A percentile compares a stretch with the other conserved stretches of the same genome.
Evolutionary conservation across 352 stramenopile species (phyloP).

Genomic region (Globisporangium yorkense): DNA sequence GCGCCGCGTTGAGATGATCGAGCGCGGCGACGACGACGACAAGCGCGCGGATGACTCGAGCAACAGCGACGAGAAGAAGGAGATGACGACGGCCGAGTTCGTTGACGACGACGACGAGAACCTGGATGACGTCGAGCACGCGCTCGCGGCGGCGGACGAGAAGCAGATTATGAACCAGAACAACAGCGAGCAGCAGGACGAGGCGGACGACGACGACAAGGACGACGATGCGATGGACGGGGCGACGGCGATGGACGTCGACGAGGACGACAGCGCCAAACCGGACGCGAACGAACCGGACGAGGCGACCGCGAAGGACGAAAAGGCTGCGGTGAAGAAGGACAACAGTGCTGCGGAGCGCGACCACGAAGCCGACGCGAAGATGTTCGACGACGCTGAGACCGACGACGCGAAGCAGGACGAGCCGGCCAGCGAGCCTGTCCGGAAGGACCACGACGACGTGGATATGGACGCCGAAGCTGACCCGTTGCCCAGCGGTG

Average conservation of each 20-base stretch:
- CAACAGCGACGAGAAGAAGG: slow-evolving; percentile 24
- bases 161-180: slow-evolving; percentile 62
- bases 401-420: slow-evolving; percentile 17
- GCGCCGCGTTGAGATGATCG: slow-evolving; percentile 89
- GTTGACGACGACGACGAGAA: slow-evolving; percentile 58
- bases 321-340: slow-evolving; percentile 24
- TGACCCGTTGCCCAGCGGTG: slow-evolving; percentile 19
- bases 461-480: slow-evolving; percentile 30
- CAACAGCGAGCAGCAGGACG: slow-evolving; percentile 39
- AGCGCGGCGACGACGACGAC: slow-evolving; percentile 37
- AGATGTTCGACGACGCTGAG: slow-evolving; percentile 16
- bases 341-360: slow-evolving; percentile 18
- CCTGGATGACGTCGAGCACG: slow-evolving; percentile 59
- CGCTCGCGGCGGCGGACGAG: slow-evolving; percentile 59
- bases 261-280: slow-evolving; percentile 41
- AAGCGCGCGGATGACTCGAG: slow-evolving; percentile 35
- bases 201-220: slow-evolving; percentile 44
- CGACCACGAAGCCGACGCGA: slow-evolving; percentile 14
- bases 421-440: slow-evolving; percentile 20
- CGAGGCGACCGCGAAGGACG: slow-evolving; percentile 6
- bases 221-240: slow-evolving; percentile 26
- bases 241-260: slow-evolving; percentile 53
- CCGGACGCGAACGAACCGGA: slow-evolving; percentile 21
- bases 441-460: slow-evolving; percentile 19
- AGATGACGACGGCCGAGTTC: slow-evolving; percentile 61